phyloP scores from a whole-genome alignment of 2,329 filamentous ascomycete genomes.

The Talaromyces amestolkiae region DNA sequence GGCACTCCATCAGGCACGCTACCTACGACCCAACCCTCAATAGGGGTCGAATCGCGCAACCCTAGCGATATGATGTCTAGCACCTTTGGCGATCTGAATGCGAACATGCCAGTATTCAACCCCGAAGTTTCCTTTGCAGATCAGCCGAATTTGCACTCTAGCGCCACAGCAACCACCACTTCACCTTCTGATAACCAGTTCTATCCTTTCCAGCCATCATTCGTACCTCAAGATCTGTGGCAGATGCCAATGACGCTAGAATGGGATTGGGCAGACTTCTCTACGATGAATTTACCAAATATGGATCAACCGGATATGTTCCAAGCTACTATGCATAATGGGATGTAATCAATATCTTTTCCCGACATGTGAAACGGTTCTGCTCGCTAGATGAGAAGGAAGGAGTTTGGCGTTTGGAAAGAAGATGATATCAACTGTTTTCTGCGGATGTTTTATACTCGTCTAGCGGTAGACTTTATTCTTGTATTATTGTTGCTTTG shows the following conservation, averaged over 20 bases:
- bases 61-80: slow-evolving; percentile 26
- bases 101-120: slow-evolving; percentile 31
- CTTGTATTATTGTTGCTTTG: slow-evolving; percentile 7
- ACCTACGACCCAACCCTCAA: not conserved
- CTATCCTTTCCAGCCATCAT: slow-evolving; percentile 63
- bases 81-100: slow-evolving; percentile 26
- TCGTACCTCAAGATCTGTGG: slow-evolving; percentile 91
- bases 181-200: slow-evolving; percentile 7
- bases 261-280: slow-evolving; percentile 70
- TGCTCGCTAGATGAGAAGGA: slow-evolving; percentile 2
- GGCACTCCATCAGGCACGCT: not conserved
- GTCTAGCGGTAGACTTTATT: not conserved
- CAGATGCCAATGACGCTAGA: slow-evolving; percentile 94
- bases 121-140: slow-evolving; percentile 31
- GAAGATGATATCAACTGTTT: not conserved
- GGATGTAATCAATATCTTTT: slow-evolving; percentile 21
- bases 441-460: not conserved
- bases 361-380: not conserved
- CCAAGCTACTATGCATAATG: slow-evolving; percentile 26
- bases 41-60: slow-evolving; percentile 17
- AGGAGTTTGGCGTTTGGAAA: slow-evolving; percentile 23
- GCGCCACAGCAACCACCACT: slow-evolving; percentile 25
- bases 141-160: slow-evolving; percentile 30
- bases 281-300: slow-evolving; percentile 34
- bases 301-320: slow-evolving; percentile 30